Evolutionary conservation across 2,329 filamentous ascomycete genomes (phyloP), one percentile per base, ranked within the genome.

Genomic region (Thelonectria rubi): DNA sequence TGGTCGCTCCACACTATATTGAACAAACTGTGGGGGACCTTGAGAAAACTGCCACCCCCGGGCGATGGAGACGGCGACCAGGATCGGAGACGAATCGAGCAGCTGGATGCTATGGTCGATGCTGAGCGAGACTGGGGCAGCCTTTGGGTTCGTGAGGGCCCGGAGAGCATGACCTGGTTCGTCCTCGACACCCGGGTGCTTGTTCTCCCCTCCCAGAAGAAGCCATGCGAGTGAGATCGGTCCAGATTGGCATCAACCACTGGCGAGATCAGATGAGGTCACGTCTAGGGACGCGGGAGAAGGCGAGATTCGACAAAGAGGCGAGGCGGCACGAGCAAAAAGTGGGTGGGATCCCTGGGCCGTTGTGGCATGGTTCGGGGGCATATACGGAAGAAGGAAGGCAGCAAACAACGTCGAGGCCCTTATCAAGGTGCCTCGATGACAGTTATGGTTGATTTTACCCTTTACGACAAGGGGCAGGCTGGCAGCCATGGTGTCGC

Each of bases 1-100:
- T 71, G 69, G 69, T 60, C 60, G 63, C 69, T 68, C 69, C 69
- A 70, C 69, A 70, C 68, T 68, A 37, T 42, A 63, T 62, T 58
- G 63, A 24, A 64, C 65, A 69, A 68, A 69, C 60, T 69, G 65
- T 68, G 68, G 68, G 65, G 59, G 52, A 45, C 32, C 37, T 51
- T 51, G 40, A 39, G 17, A 58, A 62, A 53, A 48, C 48, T 50
- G 59, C 59, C 53, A 62, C 52, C 46, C 34, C 51, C 12, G 14
- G 43, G 32, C 45, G 11, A 56, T 56, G 63, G 60, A 58, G 60
- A 52, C 62, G 40, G 45, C 42, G 53, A 45, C 52, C 42, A 56
- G 64, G 64, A 61, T 67, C 59, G 62, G 57, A 59, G 62, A 63
- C 65, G 50, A 67, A 67, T 67, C 52, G 62, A 67, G 62, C 52